phyloP scores from a whole-genome alignment of 176 grass and related monocot genomes.

The Avena sativa region DNA sequence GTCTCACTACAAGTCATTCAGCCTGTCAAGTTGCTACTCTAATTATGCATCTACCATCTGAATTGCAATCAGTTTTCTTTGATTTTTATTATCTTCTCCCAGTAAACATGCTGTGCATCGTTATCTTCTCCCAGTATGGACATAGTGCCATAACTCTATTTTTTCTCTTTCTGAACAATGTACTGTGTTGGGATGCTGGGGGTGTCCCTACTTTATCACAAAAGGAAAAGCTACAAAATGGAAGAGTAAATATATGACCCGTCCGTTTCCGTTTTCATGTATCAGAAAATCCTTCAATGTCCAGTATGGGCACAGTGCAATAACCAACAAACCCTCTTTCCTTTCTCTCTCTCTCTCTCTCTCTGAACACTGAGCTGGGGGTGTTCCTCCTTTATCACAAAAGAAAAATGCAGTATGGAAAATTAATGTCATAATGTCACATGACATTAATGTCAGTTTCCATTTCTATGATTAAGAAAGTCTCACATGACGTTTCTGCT shows the following conservation, averaged over 20 bases:
- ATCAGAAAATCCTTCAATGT: background rate
- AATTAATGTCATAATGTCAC: no score
- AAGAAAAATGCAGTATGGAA: background rate
- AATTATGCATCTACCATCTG: slow-evolving; percentile 18
- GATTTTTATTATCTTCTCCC: background rate
- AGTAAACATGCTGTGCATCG: background rate
- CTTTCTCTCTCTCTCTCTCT: background rate
- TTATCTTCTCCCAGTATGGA: background rate
- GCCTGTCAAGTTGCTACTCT: background rate
- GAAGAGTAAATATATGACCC: background rate
- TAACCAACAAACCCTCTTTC: background rate
- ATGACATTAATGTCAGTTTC: no score
- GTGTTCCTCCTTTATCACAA: background rate
- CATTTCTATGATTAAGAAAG: background rate
- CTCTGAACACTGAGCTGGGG: background rate
- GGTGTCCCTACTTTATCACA: background rate
- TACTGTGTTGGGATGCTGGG: background rate
- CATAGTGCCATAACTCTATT: background rate
- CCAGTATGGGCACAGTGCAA: background rate
- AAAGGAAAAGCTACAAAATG: background rate
- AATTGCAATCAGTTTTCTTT: background rate
- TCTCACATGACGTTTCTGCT: no score
- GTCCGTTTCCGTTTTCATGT: background rate
- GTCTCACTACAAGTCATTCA: background rate
- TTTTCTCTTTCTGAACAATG: background rate